Conservation (phyloP, 495 filamentous ascomycete genomes). For the Hypoxylon rickii region DNA sequence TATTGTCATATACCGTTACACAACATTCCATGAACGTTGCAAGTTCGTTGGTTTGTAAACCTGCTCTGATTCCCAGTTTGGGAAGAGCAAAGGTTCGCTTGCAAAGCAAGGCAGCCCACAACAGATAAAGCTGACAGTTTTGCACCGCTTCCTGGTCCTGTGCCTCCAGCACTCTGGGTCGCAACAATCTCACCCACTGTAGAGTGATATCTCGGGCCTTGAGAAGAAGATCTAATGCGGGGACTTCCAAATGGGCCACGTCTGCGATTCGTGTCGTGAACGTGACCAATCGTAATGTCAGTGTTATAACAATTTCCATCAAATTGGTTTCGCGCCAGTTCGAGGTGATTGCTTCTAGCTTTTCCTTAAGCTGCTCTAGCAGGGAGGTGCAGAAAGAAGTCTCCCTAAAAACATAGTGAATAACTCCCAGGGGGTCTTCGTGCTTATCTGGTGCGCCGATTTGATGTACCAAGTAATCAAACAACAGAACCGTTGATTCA, state of each 20-base stretch:
- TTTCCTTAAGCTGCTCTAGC: slow-evolving; percentile 44
- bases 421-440: slow-evolving; percentile 39
- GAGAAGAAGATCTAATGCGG: slow-evolving; percentile 10
- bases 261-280: slow-evolving; percentile 15
- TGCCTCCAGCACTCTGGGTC: slow-evolving; percentile 49
- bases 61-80: slow-evolving; percentile 6
- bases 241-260: background rate
- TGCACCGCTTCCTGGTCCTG: slow-evolving; percentile 41
- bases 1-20: slow-evolving; percentile 32
- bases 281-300: slow-evolving; percentile 40
- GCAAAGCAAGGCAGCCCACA: slow-evolving; percentile 56
- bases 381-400: slow-evolving; percentile 48
- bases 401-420: slow-evolving; percentile 53
- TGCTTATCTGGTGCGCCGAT: slow-evolving; percentile 45
- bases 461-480: slow-evolving; percentile 48
- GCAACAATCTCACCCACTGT: slow-evolving; percentile 52
- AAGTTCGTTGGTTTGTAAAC: slow-evolving; percentile 15
- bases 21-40: slow-evolving; percentile 39
- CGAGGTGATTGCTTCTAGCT: slow-evolving; percentile 44
- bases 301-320: slow-evolving; percentile 54
- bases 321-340: slow-evolving; percentile 59
- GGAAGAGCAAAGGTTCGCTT: slow-evolving; percentile 52
- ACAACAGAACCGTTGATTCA: slow-evolving; percentile 45
- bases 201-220: slow-evolving; percentile 25
- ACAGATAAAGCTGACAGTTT: slow-evolving; percentile 44